Conservation (phyloP, 2,329 filamentous ascomycete species). For the Colletotrichum godetiae region DNA sequence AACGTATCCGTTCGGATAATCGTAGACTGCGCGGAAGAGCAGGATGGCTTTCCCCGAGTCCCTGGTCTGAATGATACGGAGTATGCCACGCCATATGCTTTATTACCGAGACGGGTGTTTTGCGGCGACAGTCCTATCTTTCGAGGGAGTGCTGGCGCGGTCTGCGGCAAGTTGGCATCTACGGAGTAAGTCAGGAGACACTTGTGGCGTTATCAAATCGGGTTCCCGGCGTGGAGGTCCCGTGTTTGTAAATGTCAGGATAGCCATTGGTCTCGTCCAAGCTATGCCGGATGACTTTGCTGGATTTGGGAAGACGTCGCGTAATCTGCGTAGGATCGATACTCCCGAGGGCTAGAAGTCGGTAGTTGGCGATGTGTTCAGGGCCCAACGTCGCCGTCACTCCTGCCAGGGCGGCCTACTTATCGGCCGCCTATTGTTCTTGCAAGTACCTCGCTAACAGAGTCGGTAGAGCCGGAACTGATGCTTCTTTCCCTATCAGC, state of each 20-base stretch:
- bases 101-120: not conserved
- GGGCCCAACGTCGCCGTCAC: not conserved
- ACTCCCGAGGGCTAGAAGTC: not conserved
- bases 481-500: not conserved
- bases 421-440: not conserved
- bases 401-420: not conserved
- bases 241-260: not conserved
- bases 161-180: not conserved
- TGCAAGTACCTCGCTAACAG: not conserved
- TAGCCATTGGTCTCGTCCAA: not conserved
- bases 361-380: not conserved
- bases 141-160: not conserved
- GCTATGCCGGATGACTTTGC: not conserved
- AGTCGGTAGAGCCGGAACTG: not conserved
- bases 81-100: not conserved
- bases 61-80: not conserved
- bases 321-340: not conserved
- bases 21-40: not conserved
- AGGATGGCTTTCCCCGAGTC: conserved; percentile 1
- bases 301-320: not conserved
- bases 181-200: not conserved
- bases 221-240: not conserved
- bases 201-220: not conserved
- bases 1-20: not conserved
- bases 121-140: not conserved